Evolutionary conservation across 2,329 filamentous ascomycete species (phyloP).

Genomic region (Fusarium sp.): DNA sequence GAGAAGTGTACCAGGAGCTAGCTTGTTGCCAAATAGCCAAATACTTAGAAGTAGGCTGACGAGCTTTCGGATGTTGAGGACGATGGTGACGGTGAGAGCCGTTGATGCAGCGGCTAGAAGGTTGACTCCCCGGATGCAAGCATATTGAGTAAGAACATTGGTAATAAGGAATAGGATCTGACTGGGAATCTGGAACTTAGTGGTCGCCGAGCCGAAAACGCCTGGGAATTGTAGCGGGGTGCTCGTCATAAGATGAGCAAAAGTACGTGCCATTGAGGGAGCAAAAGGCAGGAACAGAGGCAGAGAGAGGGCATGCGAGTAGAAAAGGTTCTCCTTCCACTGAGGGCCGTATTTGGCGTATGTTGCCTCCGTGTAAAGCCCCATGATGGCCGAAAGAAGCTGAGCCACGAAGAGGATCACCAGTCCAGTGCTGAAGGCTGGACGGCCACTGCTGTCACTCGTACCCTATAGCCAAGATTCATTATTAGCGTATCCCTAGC

Average conservation of each 20-base stretch:
- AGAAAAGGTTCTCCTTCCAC: constrained; percentile 97
- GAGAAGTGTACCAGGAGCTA: constrained; percentile 78
- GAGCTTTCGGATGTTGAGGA: constrained; percentile 93
- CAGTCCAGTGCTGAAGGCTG: constrained; percentile 70
- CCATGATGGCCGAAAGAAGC: constrained; percentile 91
- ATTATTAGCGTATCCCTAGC: not conserved
- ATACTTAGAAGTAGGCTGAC: constrained; percentile 92
- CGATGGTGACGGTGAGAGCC: constrained; percentile 94
- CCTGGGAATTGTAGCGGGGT: constrained; percentile 58
- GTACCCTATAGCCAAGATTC: constrained; percentile 16
- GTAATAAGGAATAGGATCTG: constrained; percentile 76
- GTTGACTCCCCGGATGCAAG: constrained; percentile 96
- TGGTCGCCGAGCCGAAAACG: constrained; percentile 22
- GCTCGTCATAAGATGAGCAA: constrained; percentile 69
- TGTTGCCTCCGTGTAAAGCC: constrained; percentile 90
- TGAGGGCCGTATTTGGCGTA: constrained; percentile 87
- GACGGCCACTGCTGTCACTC: constrained; percentile 31
- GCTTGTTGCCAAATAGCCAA: constrained; percentile 88
- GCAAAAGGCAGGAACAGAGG: constrained; percentile 79
- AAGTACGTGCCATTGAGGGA: constrained; percentile 71
- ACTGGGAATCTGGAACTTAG: constrained; percentile 60
- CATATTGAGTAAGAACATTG: constrained; percentile 90
- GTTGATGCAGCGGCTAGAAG: constrained; percentile 88
- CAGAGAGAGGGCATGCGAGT: constrained; percentile 80
- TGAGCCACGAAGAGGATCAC: constrained; percentile 87